These are phyloP conservation scores for Nothophoma quercina DNA, from an alignment of 2,329 filamentous ascomycete genomes.

Conservation along the genomic window DNA sequence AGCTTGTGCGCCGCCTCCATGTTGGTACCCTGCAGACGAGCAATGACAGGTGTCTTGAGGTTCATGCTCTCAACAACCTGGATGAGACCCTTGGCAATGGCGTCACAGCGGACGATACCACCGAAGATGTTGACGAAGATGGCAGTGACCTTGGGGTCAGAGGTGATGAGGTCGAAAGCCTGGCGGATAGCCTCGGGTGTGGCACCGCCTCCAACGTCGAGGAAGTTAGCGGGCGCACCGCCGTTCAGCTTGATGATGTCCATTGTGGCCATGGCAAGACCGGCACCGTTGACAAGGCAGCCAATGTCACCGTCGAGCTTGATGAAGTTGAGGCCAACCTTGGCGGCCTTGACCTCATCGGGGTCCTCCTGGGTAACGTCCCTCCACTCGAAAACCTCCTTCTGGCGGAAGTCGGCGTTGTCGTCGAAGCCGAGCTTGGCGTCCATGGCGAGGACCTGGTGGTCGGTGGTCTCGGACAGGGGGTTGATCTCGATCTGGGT, in stretches of 20 bases:
- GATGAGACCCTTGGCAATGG: constrained; percentile 95
- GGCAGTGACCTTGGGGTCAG: constrained; percentile 95
- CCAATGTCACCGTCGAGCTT: constrained; percentile 99
- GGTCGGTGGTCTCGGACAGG: constrained; percentile 95
- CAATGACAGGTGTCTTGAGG: constrained; percentile 95
- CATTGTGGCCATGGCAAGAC: constrained; percentile 99
- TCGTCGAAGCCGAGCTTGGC: constrained; percentile 99
- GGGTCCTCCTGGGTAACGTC: constrained; percentile 95
- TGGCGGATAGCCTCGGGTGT: constrained; percentile 96
- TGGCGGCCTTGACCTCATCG: constrained; percentile 95
- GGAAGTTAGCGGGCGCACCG: constrained; percentile 94
- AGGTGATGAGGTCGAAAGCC: constrained; percentile 98
- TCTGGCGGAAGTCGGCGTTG: constrained; percentile 97
- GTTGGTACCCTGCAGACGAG: constrained; percentile 97
- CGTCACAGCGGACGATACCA: constrained; percentile 97
- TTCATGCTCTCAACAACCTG: constrained; percentile 94
- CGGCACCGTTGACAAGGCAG: constrained; percentile 98
- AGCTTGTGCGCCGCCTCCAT: constrained; percentile 90
- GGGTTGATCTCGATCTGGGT: constrained; percentile 99
- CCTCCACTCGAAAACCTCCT: constrained; percentile 93
- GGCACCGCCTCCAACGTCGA: constrained; percentile 97
- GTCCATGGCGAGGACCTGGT: constrained; percentile 98
- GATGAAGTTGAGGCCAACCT: constrained; percentile 98
- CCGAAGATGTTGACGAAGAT: constrained; percentile 99
- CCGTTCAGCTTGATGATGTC: constrained; percentile 99